Percentiles rank a stretch among this genome's conserved stretches.
phyloP scores from a whole-genome alignment of 2,329 filamentous ascomycete genomes.

The Fusarium sp. region DNA sequence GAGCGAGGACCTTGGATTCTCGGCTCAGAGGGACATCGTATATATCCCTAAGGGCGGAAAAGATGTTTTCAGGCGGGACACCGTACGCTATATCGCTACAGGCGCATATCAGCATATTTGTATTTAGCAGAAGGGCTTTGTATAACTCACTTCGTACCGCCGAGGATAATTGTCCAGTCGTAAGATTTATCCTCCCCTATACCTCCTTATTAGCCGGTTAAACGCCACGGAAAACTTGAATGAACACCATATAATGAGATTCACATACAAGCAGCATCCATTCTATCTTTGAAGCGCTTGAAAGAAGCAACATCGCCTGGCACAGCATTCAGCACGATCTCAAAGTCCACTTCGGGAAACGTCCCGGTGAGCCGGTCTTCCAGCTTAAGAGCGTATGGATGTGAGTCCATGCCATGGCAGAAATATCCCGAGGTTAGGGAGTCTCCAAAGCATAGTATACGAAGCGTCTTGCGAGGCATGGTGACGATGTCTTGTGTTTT shows the following conservation, averaged over 20 bases:
- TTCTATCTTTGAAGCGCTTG: constrained; percentile 45
- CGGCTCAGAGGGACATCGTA: constrained; percentile 62
- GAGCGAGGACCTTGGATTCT: constrained; percentile 66
- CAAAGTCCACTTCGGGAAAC: constrained; percentile 55
- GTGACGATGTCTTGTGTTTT: background rate
- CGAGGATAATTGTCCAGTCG: constrained; percentile 72
- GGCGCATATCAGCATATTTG: background rate
- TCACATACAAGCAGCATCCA: constrained; percentile 49
- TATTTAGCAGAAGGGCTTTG: background rate
- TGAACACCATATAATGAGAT: background rate
- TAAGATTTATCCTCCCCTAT: constrained; percentile 47
- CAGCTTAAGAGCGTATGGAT: constrained; percentile 65
- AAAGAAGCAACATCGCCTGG: constrained; percentile 61
- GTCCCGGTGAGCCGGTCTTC: constrained; percentile 56
- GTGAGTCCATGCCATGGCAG: constrained; percentile 51
- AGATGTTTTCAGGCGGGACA: constrained; percentile 54
- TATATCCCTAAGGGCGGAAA: constrained; percentile 57
- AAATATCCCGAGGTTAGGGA: constrained; percentile 69
- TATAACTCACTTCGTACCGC: constrained; percentile 66
- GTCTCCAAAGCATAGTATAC: constrained; percentile 72
- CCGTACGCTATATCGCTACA: constrained; percentile 61
- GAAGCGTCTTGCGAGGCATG: constrained; percentile 52
- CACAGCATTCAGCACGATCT: constrained; percentile 60
- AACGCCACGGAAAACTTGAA: background rate
- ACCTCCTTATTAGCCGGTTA: background rate